These are phyloP conservation scores for Paramyrothecium roridum DNA, from an alignment of 2,329 filamentous ascomycete genomes.

Conservation along the genomic window DNA sequence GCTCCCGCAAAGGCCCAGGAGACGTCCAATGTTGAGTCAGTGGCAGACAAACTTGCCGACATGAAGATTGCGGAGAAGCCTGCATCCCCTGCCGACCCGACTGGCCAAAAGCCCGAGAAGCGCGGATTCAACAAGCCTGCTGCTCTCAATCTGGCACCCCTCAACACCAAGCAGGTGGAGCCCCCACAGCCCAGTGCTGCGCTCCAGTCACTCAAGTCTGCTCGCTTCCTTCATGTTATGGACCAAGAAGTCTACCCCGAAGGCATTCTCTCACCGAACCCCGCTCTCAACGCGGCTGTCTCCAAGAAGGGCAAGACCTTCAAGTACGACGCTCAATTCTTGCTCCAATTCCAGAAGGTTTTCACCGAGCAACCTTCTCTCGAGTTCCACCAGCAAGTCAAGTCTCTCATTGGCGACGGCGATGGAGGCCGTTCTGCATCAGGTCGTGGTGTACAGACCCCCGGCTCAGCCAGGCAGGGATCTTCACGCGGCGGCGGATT, in stretches of 20 bases:
- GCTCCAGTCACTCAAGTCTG: slow-evolving; percentile 88
- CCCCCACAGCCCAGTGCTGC: slow-evolving; percentile 90
- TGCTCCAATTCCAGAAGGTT: slow-evolving; percentile 92
- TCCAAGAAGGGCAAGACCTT: slow-evolving; percentile 78
- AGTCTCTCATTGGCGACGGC: slow-evolving; percentile 76
- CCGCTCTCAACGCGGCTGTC: slow-evolving; percentile 79
- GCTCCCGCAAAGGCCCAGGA: slow-evolving; percentile 34
- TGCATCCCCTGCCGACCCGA: slow-evolving; percentile 37
- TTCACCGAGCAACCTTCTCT: slow-evolving; percentile 96
- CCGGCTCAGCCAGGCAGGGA: slow-evolving; percentile 45
- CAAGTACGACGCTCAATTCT: slow-evolving; percentile 92
- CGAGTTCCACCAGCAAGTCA: slow-evolving; percentile 91
- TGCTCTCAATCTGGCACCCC: slow-evolving; percentile 79
- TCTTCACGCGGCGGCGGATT: slow-evolving; percentile 50
- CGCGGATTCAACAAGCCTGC: slow-evolving; percentile 65
- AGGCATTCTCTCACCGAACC: slow-evolving; percentile 85
- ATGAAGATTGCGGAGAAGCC: slow-evolving; percentile 46
- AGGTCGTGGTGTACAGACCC: slow-evolving; percentile 47
- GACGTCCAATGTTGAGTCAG: slow-evolving; percentile 32
- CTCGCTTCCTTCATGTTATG: slow-evolving; percentile 80
- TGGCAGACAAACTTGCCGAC: slow-evolving; percentile 47
- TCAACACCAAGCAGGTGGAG: slow-evolving; percentile 82
- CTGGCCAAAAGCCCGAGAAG: slow-evolving; percentile 59
- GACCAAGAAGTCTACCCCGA: slow-evolving; percentile 78
- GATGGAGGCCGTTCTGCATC: slow-evolving; percentile 61